Percentiles rank a stretch among this genome's conserved stretches.
Evolutionary conservation across 768 basidiomycete genomes (phyloP).

Genomic region (Tubosaeta sp.): DNA sequence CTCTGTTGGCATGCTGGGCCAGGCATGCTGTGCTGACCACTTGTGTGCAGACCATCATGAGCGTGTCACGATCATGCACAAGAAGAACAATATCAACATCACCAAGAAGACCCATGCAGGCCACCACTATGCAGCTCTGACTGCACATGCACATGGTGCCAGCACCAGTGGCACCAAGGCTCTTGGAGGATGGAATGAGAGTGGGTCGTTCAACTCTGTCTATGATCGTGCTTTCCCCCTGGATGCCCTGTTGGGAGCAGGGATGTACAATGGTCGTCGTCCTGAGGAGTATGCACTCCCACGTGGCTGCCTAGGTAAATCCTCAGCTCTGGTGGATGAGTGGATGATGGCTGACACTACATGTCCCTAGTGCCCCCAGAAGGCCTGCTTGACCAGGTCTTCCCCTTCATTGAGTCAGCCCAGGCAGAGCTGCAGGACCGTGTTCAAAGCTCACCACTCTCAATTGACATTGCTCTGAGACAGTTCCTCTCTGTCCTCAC

Average conservation of each 20-base stretch:
- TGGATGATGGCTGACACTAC: not conserved
- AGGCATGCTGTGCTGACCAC: too few relatives aligned
- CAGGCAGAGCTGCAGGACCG: not conserved
- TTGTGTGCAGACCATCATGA: constrained; percentile 26
- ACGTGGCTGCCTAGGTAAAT: constrained; percentile 3
- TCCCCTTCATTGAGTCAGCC: constrained; percentile 3
- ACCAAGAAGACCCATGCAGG: constrained; percentile 32
- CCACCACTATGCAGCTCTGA: constrained; percentile 26
- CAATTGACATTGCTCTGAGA: constrained; percentile 19
- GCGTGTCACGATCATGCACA: constrained; percentile 23
- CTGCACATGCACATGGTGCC: constrained; percentile 28
- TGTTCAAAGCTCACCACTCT: not conserved
- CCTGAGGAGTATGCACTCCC: constrained; percentile 26
- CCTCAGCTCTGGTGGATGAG: too few relatives aligned
- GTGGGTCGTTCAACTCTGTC: constrained; percentile 21
- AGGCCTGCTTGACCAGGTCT: not conserved
- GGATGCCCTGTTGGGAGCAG: constrained; percentile 29
- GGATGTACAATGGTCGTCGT: constrained; percentile 25
- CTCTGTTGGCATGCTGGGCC: too few relatives aligned
- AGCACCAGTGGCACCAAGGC: constrained; percentile 12
- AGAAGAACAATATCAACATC: constrained; percentile 3
- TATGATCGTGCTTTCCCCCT: constrained; percentile 26
- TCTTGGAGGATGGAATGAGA: constrained; percentile 30
- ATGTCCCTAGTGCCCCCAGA: constrained; percentile 4
- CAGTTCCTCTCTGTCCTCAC: constrained; percentile 26